Percentiles rank a stretch among this genome's conserved stretches.
Evolutionary conservation across 2,329 filamentous ascomycete species (phyloP).

Genomic region (Septoria petroselini): DNA sequence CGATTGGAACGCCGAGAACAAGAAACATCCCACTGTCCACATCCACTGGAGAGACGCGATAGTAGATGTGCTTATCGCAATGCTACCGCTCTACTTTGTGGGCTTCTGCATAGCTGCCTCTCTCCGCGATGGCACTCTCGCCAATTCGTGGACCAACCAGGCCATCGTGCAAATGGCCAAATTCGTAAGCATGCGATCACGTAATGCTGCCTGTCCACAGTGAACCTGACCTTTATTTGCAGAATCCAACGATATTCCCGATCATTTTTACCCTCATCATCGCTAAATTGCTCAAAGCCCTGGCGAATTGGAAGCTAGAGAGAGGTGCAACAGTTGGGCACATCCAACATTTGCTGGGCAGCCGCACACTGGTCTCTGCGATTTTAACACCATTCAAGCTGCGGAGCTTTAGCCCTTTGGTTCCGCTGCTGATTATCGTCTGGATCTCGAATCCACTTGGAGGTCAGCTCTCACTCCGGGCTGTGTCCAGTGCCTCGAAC

Average conservation of each 20-base stretch:
- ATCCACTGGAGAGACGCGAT: conserved; percentile 9
- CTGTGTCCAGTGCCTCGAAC: conserved; percentile 2
- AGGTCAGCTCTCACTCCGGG: conserved; percentile 14
- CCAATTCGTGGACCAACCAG: conserved; percentile 10
- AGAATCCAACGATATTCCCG: conserved; percentile 22
- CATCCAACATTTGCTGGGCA: conserved; percentile 19
- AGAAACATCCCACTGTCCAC: background rate
- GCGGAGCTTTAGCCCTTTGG: conserved; percentile 5
- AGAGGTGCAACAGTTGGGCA: conserved; percentile 16
- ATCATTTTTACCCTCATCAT: conserved; percentile 19
- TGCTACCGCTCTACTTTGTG: conserved; percentile 20
- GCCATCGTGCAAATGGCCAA: conserved; percentile 17
- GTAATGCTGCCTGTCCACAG: background rate
- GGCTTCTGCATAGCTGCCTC: conserved; percentile 15
- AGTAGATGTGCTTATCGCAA: conserved; percentile 14
- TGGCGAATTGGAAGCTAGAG: conserved; percentile 19
- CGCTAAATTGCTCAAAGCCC: conserved; percentile 19
- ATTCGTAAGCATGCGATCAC: conserved; percentile 2
- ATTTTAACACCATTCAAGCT: conserved; percentile 16
- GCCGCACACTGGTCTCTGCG: conserved; percentile 16
- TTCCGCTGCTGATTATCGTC: conserved; percentile 7
- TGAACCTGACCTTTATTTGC: conserved; percentile 2
- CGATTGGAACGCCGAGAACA: too few relatives aligned
- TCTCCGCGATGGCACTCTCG: conserved; percentile 14
- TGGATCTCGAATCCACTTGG: conserved; percentile 4